Evolutionary conservation across 257 asterid genomes (phyloP).

Genomic region (Linderniella brevidens): DNA sequence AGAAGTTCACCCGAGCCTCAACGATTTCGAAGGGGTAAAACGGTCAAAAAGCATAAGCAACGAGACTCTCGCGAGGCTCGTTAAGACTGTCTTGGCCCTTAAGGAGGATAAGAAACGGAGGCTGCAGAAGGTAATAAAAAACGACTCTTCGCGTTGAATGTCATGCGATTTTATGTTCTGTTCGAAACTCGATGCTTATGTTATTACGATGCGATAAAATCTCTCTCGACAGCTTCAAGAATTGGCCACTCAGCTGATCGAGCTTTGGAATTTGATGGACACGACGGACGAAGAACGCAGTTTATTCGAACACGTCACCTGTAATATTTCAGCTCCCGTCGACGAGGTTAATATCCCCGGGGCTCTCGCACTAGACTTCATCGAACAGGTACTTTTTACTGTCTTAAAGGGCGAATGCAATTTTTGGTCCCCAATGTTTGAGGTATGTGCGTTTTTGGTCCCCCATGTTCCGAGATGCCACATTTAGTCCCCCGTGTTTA

Average conservation of each 20-base stretch:
- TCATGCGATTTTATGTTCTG: too few relatives aligned
- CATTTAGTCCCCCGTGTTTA: too few relatives aligned
- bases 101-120: conserved; percentile 78
- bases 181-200: too few relatives aligned
- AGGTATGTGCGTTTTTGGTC: too few relatives aligned
- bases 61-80: conserved; percentile 66
- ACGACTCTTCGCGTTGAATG: too few relatives aligned
- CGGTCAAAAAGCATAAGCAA: conserved; percentile 90
- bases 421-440: too few relatives aligned
- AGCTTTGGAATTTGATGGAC: conserved; percentile 99
- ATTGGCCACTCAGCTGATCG: conserved; percentile 71
- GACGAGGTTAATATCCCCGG: conserved; percentile 77
- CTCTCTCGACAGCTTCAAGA: conserved; percentile 70
- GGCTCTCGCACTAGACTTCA: conserved; percentile 76
- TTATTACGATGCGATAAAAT: too few relatives aligned
- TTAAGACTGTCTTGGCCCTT: conserved; percentile 59
- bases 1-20: conserved; percentile 87
- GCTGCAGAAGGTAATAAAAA: conserved; percentile 45
- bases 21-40: conserved; percentile 47
- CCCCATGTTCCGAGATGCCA: too few relatives aligned
- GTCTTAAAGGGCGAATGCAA: too few relatives aligned
- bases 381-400: conserved; percentile 46
- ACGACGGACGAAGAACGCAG: conserved; percentile 70
- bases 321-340: conserved; percentile 78
- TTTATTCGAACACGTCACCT: conserved; percentile 47